Conservation (phyloP, 2,329 filamentous ascomycete species). For the Fusarium sp. region DNA sequence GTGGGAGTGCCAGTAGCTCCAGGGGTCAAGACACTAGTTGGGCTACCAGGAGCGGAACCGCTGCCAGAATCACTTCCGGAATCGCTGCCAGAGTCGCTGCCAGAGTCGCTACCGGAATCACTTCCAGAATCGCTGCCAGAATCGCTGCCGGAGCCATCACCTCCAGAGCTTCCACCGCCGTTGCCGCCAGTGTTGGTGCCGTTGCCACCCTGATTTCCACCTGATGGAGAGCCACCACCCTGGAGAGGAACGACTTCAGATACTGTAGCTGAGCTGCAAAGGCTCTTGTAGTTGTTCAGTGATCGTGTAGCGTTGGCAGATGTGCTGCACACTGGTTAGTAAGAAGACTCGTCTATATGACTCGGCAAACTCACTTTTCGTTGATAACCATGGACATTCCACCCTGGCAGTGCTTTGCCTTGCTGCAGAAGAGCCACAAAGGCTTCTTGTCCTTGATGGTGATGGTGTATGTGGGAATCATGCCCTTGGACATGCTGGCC, state of each 20-base stretch:
- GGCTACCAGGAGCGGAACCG: neutral
- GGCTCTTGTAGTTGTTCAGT: conserved; percentile 60
- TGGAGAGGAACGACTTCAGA: conserved; percentile 45
- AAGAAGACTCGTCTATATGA: neutral
- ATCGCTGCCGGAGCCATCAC: neutral
- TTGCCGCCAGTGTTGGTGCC: neutral
- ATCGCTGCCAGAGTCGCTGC: neutral
- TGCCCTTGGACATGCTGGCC: conserved; percentile 59
- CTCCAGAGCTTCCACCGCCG: neutral
- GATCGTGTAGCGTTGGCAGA: conserved; percentile 63
- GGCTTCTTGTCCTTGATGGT: conserved; percentile 75
- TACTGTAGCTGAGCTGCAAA: conserved; percentile 49
- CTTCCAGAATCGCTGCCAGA: conserved; percentile 4
- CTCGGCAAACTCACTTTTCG: conserved; percentile 66
- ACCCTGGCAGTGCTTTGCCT: conserved; percentile 77
- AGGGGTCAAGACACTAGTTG: conserved; percentile 30
- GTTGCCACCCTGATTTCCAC: conserved; percentile 30
- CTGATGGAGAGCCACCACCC: conserved; percentile 24
- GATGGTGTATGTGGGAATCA: conserved; percentile 76
- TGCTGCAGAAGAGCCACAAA: conserved; percentile 83
- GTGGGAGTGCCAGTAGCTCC: conserved; percentile 36
- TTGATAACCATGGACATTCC: conserved; percentile 85
- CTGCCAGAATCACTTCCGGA: neutral
- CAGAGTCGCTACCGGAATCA: neutral
- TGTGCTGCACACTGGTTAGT: conserved; percentile 50